Conservation (phyloP, 1,139 yeast genomes). For the Zygotorulaspora mrakii region DNA sequence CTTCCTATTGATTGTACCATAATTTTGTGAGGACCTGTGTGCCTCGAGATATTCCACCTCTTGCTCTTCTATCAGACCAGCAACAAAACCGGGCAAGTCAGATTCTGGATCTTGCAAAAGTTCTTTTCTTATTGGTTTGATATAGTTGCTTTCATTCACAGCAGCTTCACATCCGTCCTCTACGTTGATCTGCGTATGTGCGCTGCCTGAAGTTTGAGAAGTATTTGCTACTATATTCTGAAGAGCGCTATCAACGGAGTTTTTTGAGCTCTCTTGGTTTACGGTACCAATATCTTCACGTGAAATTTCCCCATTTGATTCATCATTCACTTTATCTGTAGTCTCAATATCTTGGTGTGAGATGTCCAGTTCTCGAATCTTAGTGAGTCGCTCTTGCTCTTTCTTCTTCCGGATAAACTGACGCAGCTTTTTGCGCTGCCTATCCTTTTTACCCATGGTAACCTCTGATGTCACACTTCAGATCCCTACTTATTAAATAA, state of each 20-base stretch:
- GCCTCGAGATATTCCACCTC: slow-evolving; percentile 19
- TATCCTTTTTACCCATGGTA: slow-evolving; percentile 19
- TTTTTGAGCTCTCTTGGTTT: no score
- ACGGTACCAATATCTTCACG: no score
- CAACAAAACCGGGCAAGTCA: slow-evolving; percentile 35
- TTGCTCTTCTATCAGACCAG: slow-evolving; percentile 32
- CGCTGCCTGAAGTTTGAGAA: no score
- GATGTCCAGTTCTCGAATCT: not conserved
- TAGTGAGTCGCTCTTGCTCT: slow-evolving; percentile 6
- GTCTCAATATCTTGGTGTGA: not conserved
- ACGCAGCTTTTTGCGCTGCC: slow-evolving; percentile 20
- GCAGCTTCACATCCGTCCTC: not conserved
- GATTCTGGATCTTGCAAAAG: slow-evolving; percentile 27
- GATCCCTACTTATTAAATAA: not conserved
- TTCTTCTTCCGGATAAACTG: slow-evolving; percentile 16
- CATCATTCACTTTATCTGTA: no score
- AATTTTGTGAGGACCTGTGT: slow-evolving; percentile 2
- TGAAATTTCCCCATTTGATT: no score
- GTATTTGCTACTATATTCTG: no score
- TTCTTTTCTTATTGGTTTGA: slow-evolving; percentile 14
- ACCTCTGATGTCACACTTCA: not conserved
- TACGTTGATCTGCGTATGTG: no score
- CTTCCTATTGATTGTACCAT: slow-evolving; percentile 8
- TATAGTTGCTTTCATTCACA: slow-evolving; percentile 1
- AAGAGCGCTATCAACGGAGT: no score